Conservation (phyloP, 257 asterid genomes). For the Voacanga thouarsii region DNA sequence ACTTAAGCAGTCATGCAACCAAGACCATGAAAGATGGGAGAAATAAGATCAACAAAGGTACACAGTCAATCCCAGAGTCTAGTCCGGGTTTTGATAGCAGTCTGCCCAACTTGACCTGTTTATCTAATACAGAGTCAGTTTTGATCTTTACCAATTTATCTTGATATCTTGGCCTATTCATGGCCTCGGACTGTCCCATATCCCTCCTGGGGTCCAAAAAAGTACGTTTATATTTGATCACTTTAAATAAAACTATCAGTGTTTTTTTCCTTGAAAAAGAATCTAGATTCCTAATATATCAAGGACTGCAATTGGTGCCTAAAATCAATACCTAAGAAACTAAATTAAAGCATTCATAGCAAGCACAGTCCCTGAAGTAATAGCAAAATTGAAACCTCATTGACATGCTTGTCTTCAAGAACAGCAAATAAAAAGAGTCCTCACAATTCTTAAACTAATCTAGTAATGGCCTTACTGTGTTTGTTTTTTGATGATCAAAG, state of each 20-base stretch:
- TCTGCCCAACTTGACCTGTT: not conserved
- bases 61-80: not conserved
- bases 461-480: not conserved
- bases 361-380: not conserved
- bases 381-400: not conserved
- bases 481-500: not conserved
- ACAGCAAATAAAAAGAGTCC: not conserved
- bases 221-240: not conserved
- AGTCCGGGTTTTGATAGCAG: too few species aligned
- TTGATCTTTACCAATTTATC: not conserved
- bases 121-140: not conserved
- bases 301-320: not conserved
- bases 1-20: not conserved
- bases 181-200: not conserved
- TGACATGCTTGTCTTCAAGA: not conserved
- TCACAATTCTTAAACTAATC: not conserved
- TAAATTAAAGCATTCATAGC: not conserved
- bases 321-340: not conserved
- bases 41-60: not conserved
- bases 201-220: not conserved
- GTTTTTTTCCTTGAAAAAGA: not conserved
- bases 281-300: not conserved
- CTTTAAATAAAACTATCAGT: not conserved
- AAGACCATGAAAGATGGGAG: not conserved
- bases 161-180: not conserved